Conservation (phyloP, 2,329 filamentous ascomycete genomes). For the Acephala macrosclerotiorum region DNA sequence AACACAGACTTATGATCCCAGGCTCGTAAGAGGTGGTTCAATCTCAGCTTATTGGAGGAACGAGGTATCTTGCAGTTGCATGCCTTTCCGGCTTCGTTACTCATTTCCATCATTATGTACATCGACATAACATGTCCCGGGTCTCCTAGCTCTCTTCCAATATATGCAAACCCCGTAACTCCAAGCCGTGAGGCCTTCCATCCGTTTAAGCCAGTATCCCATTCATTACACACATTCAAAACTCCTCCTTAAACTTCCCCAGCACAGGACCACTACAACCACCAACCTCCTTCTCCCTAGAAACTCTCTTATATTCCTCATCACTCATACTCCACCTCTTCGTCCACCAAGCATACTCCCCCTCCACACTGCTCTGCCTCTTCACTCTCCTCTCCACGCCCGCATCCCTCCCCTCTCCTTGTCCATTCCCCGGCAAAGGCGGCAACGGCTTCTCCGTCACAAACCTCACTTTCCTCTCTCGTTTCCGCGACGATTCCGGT, state of each 20-base stretch:
- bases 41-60: too few species aligned
- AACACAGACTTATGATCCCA: too few species aligned
- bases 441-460: constrained; percentile 28
- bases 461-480: constrained; percentile 23
- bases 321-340: constrained; percentile 12
- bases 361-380: constrained; percentile 12
- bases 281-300: constrained; percentile 8
- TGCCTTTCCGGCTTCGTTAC: constrained; percentile 1
- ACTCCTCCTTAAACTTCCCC: constrained; percentile 7
- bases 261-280: not conserved
- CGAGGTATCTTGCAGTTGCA: too few species aligned
- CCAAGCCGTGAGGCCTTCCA: not conserved
- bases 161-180: not conserved
- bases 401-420: not conserved
- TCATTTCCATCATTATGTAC: not conserved
- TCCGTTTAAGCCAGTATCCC: not conserved
- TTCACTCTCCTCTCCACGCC: not conserved
- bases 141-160: not conserved
- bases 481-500: not conserved
- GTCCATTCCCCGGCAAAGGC: constrained; percentile 10
- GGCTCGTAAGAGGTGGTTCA: too few species aligned
- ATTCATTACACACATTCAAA: too few species aligned
- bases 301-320: not conserved
- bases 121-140: not conserved
- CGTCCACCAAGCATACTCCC: constrained; percentile 22